Percentiles rank a stretch among this genome's conserved stretches.
Evolutionary conservation across 441 rosid genomes (phyloP).

Genomic region (Rhodomyrtus psidioides): DNA sequence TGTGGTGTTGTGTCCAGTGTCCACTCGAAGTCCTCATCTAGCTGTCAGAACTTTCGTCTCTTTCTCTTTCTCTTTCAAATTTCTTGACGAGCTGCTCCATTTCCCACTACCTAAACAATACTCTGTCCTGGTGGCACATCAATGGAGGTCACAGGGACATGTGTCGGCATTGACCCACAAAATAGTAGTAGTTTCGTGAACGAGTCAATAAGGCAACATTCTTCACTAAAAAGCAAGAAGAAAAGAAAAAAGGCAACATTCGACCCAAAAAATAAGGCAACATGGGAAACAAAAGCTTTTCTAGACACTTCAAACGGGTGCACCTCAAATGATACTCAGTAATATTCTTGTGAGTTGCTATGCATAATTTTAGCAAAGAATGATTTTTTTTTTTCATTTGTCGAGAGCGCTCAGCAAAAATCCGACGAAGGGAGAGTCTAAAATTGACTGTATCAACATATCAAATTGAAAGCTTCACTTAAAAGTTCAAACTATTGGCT

Average conservation of each 20-base stretch:
- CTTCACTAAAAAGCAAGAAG: no score
- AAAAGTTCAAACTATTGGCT: no score
- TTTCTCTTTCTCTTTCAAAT: no score
- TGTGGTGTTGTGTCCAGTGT: not conserved
- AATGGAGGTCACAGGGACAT: no score
- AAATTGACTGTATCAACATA: no score
- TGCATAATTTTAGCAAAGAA: not conserved
- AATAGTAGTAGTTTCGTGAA: not conserved
- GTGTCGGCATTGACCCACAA: not conserved
- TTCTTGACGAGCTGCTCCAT: not conserved
- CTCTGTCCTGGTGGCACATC: not conserved
- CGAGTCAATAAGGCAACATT: not conserved
- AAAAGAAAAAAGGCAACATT: no score
- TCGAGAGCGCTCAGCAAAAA: fast-evolving
- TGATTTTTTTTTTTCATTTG: no score
- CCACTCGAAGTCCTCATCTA: not conserved
- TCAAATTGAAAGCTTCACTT: no score
- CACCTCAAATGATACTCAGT: not conserved
- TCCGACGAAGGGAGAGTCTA: fast-evolving
- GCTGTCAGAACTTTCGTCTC: no score
- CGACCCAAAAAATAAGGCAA: not conserved
- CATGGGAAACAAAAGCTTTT: not conserved
- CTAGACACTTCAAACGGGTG: not conserved
- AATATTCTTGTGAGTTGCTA: not conserved
- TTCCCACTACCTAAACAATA: not conserved